Percentiles rank a stretch among this genome's conserved stretches.
phyloP scores from a whole-genome alignment of 1,284 basidiomycete species.

The Rhodotorula mucilaginosa region DNA sequence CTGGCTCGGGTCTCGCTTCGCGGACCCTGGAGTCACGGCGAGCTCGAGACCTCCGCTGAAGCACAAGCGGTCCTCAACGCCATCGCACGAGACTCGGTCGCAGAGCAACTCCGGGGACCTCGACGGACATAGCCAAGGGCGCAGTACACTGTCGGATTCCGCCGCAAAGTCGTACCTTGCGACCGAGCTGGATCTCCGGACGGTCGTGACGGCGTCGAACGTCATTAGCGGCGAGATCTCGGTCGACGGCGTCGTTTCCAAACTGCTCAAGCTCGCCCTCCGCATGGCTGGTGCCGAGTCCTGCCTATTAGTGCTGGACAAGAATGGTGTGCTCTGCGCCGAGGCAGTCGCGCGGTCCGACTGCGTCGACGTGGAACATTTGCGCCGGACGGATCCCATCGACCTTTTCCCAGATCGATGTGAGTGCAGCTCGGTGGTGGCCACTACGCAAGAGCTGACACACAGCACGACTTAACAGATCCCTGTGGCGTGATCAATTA shows the following conservation, averaged over 20 bases:
- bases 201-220: constrained; percentile 31
- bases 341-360: constrained; percentile 35
- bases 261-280: constrained; percentile 34
- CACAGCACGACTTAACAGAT: not conserved
- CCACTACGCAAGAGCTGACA: too few relatives aligned
- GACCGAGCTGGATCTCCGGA: constrained; percentile 36
- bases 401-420: constrained; percentile 27
- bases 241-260: constrained; percentile 39
- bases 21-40: not conserved
- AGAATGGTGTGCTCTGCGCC: constrained; percentile 28
- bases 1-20: not conserved
- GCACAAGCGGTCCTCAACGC: not conserved
- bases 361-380: constrained; percentile 24
- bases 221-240: constrained; percentile 29
- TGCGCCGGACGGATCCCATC: constrained; percentile 31
- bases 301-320: constrained; percentile 38
- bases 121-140: constrained; percentile 8
- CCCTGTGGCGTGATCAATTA: constrained; percentile 37
- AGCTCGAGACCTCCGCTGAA: too few relatives aligned
- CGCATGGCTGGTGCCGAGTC: constrained; percentile 36
- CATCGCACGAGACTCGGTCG: constrained; percentile 23
- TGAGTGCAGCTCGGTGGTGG: not conserved
- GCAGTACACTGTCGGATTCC: constrained; percentile 17
- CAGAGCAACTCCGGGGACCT: constrained; percentile 16
- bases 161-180: constrained; percentile 28